phyloP scores from a whole-genome alignment of 306 rosid species.

The Sicyos baderoa region DNA sequence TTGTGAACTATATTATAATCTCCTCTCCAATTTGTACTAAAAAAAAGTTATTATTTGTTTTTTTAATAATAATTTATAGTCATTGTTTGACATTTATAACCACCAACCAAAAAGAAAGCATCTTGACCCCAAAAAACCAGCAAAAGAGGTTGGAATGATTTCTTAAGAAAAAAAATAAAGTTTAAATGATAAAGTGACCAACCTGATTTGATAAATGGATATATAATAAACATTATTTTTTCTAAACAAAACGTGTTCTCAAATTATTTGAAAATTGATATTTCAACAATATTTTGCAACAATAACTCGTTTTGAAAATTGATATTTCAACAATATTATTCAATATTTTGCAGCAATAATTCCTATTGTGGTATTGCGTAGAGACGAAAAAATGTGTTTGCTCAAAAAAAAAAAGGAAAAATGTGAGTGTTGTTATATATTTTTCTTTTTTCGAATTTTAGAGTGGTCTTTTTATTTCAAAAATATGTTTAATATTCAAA shows the following conservation, averaged over 20 bases:
- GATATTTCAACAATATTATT: not conserved
- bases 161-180: no score
- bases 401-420: no score
- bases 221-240: not conserved
- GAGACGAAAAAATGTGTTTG: no score
- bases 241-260: not conserved
- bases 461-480: no score
- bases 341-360: no score
- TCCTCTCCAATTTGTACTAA: no score
- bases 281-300: not conserved
- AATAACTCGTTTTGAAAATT: not conserved
- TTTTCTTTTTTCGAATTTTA: no score
- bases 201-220: no score
- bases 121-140: conserved; percentile 19
- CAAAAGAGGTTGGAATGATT: conserved; percentile 13
- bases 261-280: not conserved
- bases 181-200: not conserved
- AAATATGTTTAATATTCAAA: no score
- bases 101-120: not conserved
- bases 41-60: not conserved
- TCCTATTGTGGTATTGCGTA: no score
- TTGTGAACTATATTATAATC: no score
- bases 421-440: no score
- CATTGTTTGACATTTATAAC: conserved; percentile 9
- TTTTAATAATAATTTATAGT: not conserved